Percentiles rank a stretch among this genome's conserved stretches.
Evolutionary conservation across 768 basidiomycete genomes (phyloP).

Genomic region (Lentinula boryana): DNA sequence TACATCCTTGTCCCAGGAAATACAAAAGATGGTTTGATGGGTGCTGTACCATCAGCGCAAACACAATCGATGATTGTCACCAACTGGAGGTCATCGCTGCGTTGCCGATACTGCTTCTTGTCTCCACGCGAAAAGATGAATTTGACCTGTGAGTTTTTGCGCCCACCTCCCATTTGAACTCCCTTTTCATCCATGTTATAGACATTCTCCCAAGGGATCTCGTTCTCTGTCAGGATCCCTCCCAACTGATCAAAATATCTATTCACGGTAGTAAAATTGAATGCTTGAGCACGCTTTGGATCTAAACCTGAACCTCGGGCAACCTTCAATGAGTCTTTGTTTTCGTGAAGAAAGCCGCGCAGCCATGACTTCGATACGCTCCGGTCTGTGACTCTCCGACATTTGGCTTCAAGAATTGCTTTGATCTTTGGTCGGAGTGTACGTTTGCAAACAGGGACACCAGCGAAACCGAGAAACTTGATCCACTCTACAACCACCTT

Average conservation of each 20-base stretch:
- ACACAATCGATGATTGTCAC: conserved; percentile 35
- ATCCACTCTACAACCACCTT: neutral
- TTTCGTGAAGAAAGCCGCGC: neutral
- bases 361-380: neutral
- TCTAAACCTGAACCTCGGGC: conserved; percentile 18
- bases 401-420: neutral
- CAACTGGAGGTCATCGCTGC: conserved; percentile 29
- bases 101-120: conserved; percentile 13
- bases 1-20: conserved; percentile 22
- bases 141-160: conserved; percentile 10
- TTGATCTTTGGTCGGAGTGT: neutral
- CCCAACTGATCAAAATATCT: conserved; percentile 18
- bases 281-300: conserved; percentile 23
- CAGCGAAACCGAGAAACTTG: neutral
- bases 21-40: conserved; percentile 25
- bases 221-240: conserved; percentile 13
- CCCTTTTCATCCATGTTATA: conserved; percentile 26
- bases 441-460: neutral
- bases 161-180: conserved; percentile 20
- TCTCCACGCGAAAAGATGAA: conserved; percentile 17
- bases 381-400: neutral
- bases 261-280: conserved; percentile 26
- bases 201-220: conserved; percentile 20
- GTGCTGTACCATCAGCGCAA: conserved; percentile 24
- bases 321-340: neutral